phyloP scores from a whole-genome alignment of 768 basidiomycete genomes.

The Psilocybe cyanescens region DNA sequence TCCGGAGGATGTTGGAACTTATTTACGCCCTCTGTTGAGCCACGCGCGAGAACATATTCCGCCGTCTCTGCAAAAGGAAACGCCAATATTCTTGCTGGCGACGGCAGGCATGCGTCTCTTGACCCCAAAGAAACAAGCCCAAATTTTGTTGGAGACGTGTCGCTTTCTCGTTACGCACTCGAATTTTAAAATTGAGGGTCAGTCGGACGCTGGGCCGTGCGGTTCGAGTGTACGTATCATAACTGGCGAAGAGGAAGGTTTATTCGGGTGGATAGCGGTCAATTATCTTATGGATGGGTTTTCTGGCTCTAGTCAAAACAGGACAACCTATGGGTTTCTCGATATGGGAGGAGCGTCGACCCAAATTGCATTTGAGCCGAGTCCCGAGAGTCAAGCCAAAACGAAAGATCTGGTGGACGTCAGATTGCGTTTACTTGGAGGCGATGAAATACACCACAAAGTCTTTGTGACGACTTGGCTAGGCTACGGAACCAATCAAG shows the following conservation, averaged over 20 bases:
- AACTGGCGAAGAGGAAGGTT: slow-evolving; percentile 96
- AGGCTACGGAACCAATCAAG: slow-evolving; percentile 97
- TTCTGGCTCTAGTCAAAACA: slow-evolving; percentile 51
- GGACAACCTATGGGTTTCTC: slow-evolving; percentile 93
- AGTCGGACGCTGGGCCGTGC: slow-evolving; percentile 77
- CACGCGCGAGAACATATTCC: slow-evolving; percentile 87
- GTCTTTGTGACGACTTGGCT: slow-evolving; percentile 99
- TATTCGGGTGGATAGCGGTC: slow-evolving; percentile 99
- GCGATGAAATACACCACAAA: slow-evolving; percentile 85
- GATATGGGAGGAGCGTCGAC: slow-evolving; percentile 99
- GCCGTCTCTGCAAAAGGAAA: slow-evolving; percentile 80
- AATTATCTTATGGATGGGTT: slow-evolving; percentile 99
- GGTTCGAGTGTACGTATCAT: slow-evolving; percentile 94
- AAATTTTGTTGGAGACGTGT: slow-evolving; percentile 79
- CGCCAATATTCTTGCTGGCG: slow-evolving; percentile 92
- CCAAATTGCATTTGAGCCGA: slow-evolving; percentile 97
- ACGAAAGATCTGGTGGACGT: slow-evolving; percentile 78
- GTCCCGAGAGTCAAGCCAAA: slow-evolving; percentile 54
- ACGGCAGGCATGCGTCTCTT: slow-evolving; percentile 98
- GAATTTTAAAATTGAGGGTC: slow-evolving; percentile 73
- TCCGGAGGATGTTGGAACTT: slow-evolving; percentile 69
- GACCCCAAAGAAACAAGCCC: slow-evolving; percentile 64
- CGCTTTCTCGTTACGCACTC: slow-evolving; percentile 75
- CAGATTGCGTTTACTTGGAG: slow-evolving; percentile 77
- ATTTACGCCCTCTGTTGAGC: slow-evolving; percentile 81